Evolutionary conservation across 768 basidiomycete genomes (phyloP), one percentile per base, ranked within the genome.

Genomic region (Termitomyces sp.): DNA sequence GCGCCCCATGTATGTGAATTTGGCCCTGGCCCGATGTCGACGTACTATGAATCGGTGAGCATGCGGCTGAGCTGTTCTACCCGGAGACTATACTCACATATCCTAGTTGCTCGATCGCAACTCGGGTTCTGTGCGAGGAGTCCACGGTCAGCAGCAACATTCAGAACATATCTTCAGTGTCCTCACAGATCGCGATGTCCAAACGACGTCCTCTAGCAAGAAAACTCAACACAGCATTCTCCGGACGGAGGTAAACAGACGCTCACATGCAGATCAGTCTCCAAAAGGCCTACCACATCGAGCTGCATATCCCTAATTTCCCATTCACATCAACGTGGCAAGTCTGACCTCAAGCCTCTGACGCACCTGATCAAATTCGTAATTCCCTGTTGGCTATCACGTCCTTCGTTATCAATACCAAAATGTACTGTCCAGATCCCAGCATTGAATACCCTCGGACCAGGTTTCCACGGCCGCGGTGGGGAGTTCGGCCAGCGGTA

Each of bases 341-440:
- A 42, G 47, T 10, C 7, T n/a, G 41, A 34, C 35, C 50, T 42
- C n/a, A 2, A 49, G n/a, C 12, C 29, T 14, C 12, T 8, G 34
- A 34, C 66, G n/a, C 57, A 76, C 74, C 61, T 69, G 4, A 80
- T 69, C 25, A 80, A 65, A 57, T 86, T 81, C 59, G 82, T 74
- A 67, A 91, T 83, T 4, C 85, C 75, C 41, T 80, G 69, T 68
- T 90, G 89, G 65, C 89, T 90, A 62, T 92, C 90, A 59, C 82
- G 69, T 3, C 89, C 86, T 42, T 81, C 82, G 60, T 90, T 85
- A 69, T 92, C 84, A 27, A 83, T 75, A 53, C 94, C 94, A 66
- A 96, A 96, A 69, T 96, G 94, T 25, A 96, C 79, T 0, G 94
- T 92, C 93, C 92, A 95, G 29, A 95, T 92, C 3, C 90, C 93